Conservation (phyloP, 2,329 filamentous ascomycete genomes). For the Monilinia polystroma region DNA sequence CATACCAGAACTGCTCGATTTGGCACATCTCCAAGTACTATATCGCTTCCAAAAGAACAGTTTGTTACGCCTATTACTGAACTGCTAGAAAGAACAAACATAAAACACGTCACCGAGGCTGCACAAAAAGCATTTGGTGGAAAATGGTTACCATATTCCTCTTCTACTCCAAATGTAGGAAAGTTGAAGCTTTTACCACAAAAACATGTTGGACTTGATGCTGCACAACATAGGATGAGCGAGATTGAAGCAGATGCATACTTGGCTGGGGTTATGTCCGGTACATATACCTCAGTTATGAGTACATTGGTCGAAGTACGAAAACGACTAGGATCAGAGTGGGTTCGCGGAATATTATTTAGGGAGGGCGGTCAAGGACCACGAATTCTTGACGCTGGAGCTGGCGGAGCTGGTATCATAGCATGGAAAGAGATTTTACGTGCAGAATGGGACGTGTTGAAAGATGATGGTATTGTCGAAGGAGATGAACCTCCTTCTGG, state of each 20-base stretch:
- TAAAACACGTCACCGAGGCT: conserved; percentile 70
- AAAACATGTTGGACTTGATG: conserved; percentile 62
- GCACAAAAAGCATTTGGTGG: conserved; percentile 78
- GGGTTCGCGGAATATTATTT: conserved; percentile 64
- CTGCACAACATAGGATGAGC: conserved; percentile 64
- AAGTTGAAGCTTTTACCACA: conserved; percentile 57
- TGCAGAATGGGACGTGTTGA: conserved; percentile 77
- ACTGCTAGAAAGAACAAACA: conserved; percentile 66
- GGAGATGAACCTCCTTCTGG: conserved; percentile 58
- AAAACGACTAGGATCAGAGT: conserved; percentile 67
- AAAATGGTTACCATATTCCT: conserved; percentile 70
- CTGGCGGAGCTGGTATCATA: conserved; percentile 68
- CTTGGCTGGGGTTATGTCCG: conserved; percentile 67
- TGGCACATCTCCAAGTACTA: conserved; percentile 68
- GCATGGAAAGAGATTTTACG: conserved; percentile 77
- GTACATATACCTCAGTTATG: conserved; percentile 66
- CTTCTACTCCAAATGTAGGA: conserved; percentile 59
- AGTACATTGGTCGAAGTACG: conserved; percentile 71
- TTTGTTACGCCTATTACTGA: conserved; percentile 68
- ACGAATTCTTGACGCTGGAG: conserved; percentile 71
- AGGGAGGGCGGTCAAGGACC: conserved; percentile 56
- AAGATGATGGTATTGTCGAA: conserved; percentile 47
- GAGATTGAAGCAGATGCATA: conserved; percentile 75
- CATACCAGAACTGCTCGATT: conserved; percentile 74
- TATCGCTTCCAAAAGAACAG: conserved; percentile 69